Evolutionary conservation across 768 basidiomycete genomes (phyloP).

Genomic region (Chalciporus pseudorubinellus): DNA sequence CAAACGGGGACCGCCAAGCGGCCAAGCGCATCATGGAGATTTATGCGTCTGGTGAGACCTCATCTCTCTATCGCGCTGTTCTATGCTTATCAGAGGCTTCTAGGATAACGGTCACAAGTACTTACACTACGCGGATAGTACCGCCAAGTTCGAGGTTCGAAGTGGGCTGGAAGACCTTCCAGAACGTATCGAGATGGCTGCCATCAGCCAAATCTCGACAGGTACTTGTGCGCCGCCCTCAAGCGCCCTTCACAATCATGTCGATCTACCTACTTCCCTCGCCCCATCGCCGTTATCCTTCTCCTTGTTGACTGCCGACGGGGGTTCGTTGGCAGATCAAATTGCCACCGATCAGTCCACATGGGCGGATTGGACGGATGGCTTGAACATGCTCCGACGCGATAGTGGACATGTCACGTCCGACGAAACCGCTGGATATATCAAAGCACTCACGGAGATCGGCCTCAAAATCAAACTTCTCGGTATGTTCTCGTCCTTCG

Average conservation of each 20-base stretch:
- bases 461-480: slow-evolving; percentile 89
- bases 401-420: slow-evolving; percentile 83
- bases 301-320: slow-evolving; percentile 66
- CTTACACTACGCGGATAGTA: slow-evolving; percentile 83
- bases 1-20: slow-evolving; percentile 46
- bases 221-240: slow-evolving; percentile 71
- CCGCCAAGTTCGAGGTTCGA: slow-evolving; percentile 74
- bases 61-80: neutral
- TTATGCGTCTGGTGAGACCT: slow-evolving; percentile 71
- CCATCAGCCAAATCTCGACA: slow-evolving; percentile 77
- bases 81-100: slow-evolving; percentile 2
- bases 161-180: slow-evolving; percentile 84
- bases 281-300: slow-evolving; percentile 70
- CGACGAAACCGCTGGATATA: slow-evolving; percentile 81
- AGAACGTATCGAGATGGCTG: slow-evolving; percentile 77
- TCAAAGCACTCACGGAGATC: slow-evolving; percentile 85
- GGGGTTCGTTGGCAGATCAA: slow-evolving; percentile 72
- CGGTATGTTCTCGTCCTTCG: slow-evolving; percentile 45
- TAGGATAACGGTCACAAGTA: slow-evolving; percentile 79
- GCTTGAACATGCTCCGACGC: slow-evolving; percentile 79
- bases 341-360: slow-evolving; percentile 74
- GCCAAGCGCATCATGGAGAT: slow-evolving; percentile 74
- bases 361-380: slow-evolving; percentile 95
- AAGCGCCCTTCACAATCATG: slow-evolving; percentile 58
- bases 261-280: slow-evolving; percentile 56